Conservation (phyloP, 495 filamentous ascomycete genomes). For the Pseudevernia furfuracea region DNA sequence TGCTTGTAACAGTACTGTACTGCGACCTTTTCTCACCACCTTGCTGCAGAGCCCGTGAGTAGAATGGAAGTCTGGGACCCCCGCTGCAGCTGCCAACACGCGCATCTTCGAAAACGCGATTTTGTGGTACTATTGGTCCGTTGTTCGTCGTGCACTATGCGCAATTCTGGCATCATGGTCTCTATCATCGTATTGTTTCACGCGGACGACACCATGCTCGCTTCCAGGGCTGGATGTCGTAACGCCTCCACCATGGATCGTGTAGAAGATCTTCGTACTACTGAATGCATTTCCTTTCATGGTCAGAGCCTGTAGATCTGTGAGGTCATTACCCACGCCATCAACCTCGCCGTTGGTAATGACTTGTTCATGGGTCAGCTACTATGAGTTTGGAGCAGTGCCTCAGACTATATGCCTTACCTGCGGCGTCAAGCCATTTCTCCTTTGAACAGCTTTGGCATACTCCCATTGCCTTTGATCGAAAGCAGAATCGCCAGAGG, state of each 20-base stretch:
- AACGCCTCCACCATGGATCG: neutral
- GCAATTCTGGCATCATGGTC: conserved; percentile 4
- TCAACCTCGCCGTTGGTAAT: conserved; percentile 12
- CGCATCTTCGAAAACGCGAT: conserved; percentile 1
- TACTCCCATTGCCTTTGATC: conserved; percentile 10
- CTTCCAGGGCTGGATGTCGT: conserved; percentile 1
- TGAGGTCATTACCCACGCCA: neutral
- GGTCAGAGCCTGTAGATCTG: conserved; percentile 6
- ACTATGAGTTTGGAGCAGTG: neutral
- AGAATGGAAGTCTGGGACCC: neutral
- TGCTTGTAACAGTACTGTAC: conserved; percentile 9
- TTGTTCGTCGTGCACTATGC: conserved; percentile 14
- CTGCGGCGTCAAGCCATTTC: conserved; percentile 9
- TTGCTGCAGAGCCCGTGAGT: neutral
- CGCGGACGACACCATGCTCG: neutral
- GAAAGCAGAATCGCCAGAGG: conserved; percentile 3
- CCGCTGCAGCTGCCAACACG: conserved; percentile 3
- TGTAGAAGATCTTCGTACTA: neutral
- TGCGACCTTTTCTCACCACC: conserved; percentile 11
- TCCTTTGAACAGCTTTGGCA: conserved; percentile 3
- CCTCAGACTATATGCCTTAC: neutral
- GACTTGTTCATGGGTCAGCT: neutral
- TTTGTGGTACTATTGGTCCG: conserved; percentile 3
- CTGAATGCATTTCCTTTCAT: neutral
- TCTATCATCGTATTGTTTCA: conserved; percentile 3